Evolutionary conservation across 192 early-diverging fungal species (phyloP).

Genomic region (Paraglomus brasilianum): DNA sequence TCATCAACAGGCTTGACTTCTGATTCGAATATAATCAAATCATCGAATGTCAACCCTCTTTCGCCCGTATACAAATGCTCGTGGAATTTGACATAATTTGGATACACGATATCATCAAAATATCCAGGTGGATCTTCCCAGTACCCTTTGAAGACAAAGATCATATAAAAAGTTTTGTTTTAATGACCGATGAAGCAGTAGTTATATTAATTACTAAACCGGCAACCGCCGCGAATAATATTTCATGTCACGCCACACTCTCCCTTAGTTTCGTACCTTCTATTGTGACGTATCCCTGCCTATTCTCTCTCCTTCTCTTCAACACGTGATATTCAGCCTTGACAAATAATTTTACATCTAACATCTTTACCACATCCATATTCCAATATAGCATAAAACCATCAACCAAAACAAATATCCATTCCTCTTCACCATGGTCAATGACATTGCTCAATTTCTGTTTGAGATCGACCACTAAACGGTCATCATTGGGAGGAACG

Average conservation of each 20-base stretch:
- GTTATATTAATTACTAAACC: not conserved
- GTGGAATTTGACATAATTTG: conserved; percentile 59
- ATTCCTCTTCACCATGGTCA: not conserved
- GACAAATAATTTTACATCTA: conserved; percentile 58
- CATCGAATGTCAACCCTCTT: not conserved
- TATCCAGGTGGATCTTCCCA: conserved; percentile 78
- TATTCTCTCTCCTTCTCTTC: conserved; percentile 59
- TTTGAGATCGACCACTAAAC: conserved; percentile 16
- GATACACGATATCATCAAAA: conserved; percentile 76
- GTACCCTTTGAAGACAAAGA: conserved; percentile 38
- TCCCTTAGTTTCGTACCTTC: conserved; percentile 52
- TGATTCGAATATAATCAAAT: too few relatives aligned
- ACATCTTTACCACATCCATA: conserved; percentile 38
- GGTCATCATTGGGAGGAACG: not conserved
- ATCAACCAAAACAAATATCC: conserved; percentile 60
- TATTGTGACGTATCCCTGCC: conserved; percentile 71
- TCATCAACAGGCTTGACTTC: too few relatives aligned
- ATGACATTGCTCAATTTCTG: too few relatives aligned
- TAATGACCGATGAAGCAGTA: too few relatives aligned
- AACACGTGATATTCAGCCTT: conserved; percentile 59
- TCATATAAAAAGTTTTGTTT: not conserved
- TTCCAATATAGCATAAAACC: conserved; percentile 79
- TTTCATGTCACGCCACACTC: not conserved
- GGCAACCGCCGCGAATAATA: not conserved
- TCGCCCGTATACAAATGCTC: conserved; percentile 34